Conservation (phyloP, 1,284 basidiomycete genomes). For the Ganoderma leucocontextum region DNA sequence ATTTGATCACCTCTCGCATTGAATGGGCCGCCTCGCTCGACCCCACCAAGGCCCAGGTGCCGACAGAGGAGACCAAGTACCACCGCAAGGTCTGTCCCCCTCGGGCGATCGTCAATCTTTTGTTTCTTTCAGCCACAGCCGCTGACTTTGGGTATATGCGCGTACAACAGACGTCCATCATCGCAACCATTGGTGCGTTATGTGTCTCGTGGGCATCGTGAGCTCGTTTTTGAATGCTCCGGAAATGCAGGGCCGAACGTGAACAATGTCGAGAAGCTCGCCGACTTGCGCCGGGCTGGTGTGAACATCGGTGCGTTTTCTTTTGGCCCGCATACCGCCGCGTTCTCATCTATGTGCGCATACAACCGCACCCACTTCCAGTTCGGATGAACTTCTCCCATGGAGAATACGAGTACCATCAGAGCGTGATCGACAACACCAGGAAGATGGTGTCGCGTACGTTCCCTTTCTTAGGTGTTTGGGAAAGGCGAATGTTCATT, state of each 20-base stretch:
- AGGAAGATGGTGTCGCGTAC: conserved; percentile 82
- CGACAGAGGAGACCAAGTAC: conserved; percentile 83
- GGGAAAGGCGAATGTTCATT: conserved; percentile 6
- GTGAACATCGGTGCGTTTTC: conserved; percentile 89
- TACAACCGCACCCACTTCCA: conserved; percentile 43
- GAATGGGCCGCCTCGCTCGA: conserved; percentile 90
- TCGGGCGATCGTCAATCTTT: conserved; percentile 24
- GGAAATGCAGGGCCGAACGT: conserved; percentile 81
- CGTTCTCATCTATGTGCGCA: conserved; percentile 10
- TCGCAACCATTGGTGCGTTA: conserved; percentile 90
- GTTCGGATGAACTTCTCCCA: conserved; percentile 99
- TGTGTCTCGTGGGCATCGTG: conserved; percentile 6
- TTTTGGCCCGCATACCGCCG: conserved; percentile 6
- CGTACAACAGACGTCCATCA: conserved; percentile 87
- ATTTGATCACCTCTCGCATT: conserved; percentile 77
- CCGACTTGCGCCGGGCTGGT: conserved; percentile 84
- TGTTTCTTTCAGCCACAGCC: conserved; percentile 17
- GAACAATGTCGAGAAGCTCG: conserved; percentile 88
- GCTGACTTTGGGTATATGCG: conserved; percentile 10
- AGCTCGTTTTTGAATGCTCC: conserved; percentile 25
- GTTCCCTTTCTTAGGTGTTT: conserved; percentile 34
- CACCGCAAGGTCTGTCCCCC: conserved; percentile 80
- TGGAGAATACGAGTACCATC: conserved; percentile 96
- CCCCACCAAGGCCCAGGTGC: conserved; percentile 72
- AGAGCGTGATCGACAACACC: conserved; percentile 97